Conservation (phyloP, 495 filamentous ascomycete genomes). For the Penicillium lagena region DNA sequence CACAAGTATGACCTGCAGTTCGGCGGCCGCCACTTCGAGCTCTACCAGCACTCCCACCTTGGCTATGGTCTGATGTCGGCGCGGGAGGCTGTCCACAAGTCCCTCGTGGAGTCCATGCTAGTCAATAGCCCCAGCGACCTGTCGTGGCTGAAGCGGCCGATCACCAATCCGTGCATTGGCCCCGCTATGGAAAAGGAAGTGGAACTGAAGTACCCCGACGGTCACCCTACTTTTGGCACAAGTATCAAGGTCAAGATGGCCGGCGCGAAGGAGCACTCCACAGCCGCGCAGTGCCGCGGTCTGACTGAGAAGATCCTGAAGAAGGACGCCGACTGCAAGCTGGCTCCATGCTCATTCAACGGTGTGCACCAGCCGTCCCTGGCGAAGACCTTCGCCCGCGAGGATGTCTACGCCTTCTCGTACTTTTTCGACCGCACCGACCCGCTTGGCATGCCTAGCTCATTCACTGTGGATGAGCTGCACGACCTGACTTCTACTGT, state of each 20-base stretch:
- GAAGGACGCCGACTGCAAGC: conserved; percentile 75
- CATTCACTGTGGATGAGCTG: conserved; percentile 83
- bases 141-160: conserved; percentile 54
- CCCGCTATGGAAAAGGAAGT: conserved; percentile 67
- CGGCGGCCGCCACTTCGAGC: conserved; percentile 79
- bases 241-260: conserved; percentile 72
- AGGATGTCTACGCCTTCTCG: conserved; percentile 93
- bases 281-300: conserved; percentile 80
- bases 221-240: conserved; percentile 52
- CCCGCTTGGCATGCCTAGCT: conserved; percentile 91
- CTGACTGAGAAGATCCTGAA: conserved; percentile 84
- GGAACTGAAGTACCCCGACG: conserved; percentile 56
- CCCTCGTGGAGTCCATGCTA: conserved; percentile 56
- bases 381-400: conserved; percentile 82
- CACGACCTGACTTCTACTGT: conserved; percentile 77
- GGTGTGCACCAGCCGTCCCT: conserved; percentile 91
- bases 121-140: conserved; percentile 40
- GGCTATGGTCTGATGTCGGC: conserved; percentile 96
- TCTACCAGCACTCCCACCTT: conserved; percentile 99
- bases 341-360: conserved; percentile 94
- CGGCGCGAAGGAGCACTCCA: conserved; percentile 62
- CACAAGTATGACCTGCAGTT: conserved; percentile 94
- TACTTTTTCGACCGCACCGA: conserved; percentile 95
- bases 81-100: conserved; percentile 73
- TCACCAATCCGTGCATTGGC: conserved; percentile 85